A percentile compares a stretch with the other conserved stretches of the same genome.
Evolutionary conservation across 2,329 filamentous ascomycete genomes (phyloP).

Genomic region (Phyllosticta capitalensis): DNA sequence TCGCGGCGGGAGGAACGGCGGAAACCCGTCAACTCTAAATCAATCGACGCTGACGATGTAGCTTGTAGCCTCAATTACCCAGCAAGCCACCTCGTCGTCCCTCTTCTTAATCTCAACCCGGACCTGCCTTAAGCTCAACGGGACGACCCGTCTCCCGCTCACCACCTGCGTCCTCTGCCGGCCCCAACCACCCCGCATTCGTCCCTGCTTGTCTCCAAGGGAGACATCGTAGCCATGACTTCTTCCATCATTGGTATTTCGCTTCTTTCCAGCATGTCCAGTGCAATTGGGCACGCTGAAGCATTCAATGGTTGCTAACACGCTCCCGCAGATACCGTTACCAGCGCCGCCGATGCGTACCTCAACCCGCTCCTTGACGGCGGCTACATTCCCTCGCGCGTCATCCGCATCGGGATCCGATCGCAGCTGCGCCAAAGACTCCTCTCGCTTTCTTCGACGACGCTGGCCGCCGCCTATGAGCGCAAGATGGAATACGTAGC

Average conservation of each 20-base stretch:
- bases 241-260: background rate
- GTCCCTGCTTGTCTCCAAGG: background rate
- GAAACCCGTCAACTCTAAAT: background rate
- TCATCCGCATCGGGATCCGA: slow-evolving; percentile 58
- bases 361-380: slow-evolving; percentile 44
- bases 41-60: background rate
- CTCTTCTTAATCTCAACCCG: background rate
- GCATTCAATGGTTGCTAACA: background rate
- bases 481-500: slow-evolving; percentile 57
- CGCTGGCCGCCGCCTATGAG: slow-evolving; percentile 44
- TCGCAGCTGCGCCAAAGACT: slow-evolving; percentile 55
- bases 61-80: background rate
- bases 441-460: slow-evolving; percentile 43
- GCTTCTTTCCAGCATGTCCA: background rate
- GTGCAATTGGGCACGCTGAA: background rate
- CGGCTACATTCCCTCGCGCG: slow-evolving; percentile 53
- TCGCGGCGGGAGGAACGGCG: background rate
- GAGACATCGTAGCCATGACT: background rate
- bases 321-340: background rate
- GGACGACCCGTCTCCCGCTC: background rate
- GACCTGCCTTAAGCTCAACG: background rate
- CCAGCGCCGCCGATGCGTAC: slow-evolving; percentile 5
- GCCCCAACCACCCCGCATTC: background rate
- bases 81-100: background rate
- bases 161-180: background rate